Conservation (phyloP, 257 asterid genomes). For the Solanum etuberosum region DNA sequence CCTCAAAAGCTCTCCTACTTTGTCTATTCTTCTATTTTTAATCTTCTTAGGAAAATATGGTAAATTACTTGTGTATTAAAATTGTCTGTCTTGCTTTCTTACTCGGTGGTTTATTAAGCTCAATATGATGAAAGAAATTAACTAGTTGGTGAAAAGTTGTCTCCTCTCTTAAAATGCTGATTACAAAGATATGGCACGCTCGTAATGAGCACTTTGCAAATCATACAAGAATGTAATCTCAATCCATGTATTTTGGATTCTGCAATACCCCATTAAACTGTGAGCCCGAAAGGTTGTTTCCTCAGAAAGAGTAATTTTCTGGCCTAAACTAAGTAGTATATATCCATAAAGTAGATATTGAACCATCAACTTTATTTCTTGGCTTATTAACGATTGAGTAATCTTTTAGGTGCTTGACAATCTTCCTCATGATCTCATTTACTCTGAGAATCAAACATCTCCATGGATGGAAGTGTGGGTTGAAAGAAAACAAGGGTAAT, state of each 20-base stretch:
- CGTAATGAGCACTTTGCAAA: neutral
- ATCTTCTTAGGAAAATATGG: neutral
- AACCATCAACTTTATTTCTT: neutral
- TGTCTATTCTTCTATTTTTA: neutral
- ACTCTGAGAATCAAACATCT: constrained; percentile 70
- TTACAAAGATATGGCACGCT: neutral
- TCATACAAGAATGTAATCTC: neutral
- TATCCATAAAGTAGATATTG: neutral
- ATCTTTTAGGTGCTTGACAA: constrained; percentile 84
- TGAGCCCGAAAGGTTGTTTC: neutral
- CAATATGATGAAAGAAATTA: neutral
- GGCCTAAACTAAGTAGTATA: neutral
- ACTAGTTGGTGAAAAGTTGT: neutral
- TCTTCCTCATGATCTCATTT: constrained; percentile 94
- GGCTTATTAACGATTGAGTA: neutral
- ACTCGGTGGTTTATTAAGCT: neutral
- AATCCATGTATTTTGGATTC: neutral
- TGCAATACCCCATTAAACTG: neutral
- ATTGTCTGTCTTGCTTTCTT: neutral
- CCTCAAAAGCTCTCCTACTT: neutral
- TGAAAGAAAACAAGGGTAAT: constrained; percentile 30
- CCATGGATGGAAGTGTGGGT: constrained; percentile 99
- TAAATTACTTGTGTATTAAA: neutral
- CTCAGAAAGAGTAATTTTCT: neutral
- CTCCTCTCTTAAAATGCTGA: neutral